Base-by-base conservation (phyloP, 257 asterid species). In the Mitragyna speciosa region DNA sequence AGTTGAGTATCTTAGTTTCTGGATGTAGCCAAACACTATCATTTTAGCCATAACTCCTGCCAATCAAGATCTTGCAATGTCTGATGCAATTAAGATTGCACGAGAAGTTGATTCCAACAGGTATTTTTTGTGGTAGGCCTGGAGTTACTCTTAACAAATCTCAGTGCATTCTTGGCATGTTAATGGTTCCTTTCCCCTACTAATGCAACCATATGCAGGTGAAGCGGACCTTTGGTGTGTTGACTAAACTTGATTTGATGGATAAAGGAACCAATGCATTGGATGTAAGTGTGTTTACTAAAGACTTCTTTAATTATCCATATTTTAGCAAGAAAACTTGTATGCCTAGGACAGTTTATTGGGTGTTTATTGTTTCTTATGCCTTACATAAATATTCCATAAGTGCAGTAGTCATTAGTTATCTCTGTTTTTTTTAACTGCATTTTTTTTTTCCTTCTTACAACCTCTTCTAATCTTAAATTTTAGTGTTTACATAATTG, bases 11-110 rank as follows among this genome's bases (percentile, higher is more conserved):
- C 33, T 47, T 14, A n/a, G n/a, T 48, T 76, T 33, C 33, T 58
- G 68, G 20, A 47, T 85, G 86, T 30, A 87, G 91, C 86, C 91
- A 54, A 87, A 85, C 72, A 79, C 84, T 64, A 86, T 87, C 81
- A 79, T 87, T 51, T 75, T 87, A 74, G 89, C 91, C 69, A 83
- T 87, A 73, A 83, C 91, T 81, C 89, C 89, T 8, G 89, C 90
- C 79, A 87, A 87, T 79, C 90, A 87, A 81, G 90, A 87, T 71
- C 78, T 87, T 61, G 90, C 90, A 20, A 87, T 89, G 63, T 87
- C 90, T 79, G 90, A 87, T 81, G 90, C 90, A 22, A 82, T 87
- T 56, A 85, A 83, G 82, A 74, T 87, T 69, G 84, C 90, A 64
- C 82, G 87, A 79, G 89, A 87, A 85, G 89, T 87, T 59, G 89